Conservation (phyloP, 257 asterid species). For the Penstemon eatonii region DNA sequence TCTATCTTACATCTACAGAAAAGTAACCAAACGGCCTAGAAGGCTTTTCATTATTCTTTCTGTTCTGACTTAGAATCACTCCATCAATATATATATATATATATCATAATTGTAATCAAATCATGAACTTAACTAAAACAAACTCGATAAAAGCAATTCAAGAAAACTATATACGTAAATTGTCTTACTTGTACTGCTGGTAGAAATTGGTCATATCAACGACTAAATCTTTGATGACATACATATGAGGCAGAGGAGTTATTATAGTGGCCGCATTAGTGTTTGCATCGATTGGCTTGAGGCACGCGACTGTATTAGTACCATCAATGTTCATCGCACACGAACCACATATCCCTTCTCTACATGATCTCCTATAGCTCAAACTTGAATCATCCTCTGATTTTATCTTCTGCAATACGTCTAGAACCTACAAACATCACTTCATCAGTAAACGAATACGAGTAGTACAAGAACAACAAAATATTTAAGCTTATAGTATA, state of each 20-base stretch:
- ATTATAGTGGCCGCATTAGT: slow-evolving; percentile 46
- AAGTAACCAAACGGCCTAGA: no score
- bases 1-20: no score
- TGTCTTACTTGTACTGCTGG: slow-evolving; percentile 70
- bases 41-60: no score
- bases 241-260: slow-evolving; percentile 85
- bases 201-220: slow-evolving; percentile 77
- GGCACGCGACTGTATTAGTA: slow-evolving; percentile 73
- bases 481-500: no score
- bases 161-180: not conserved
- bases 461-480: no score
- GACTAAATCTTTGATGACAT: slow-evolving; percentile 74
- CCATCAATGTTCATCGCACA: slow-evolving; percentile 84
- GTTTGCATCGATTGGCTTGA: slow-evolving; percentile 59
- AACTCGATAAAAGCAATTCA: not conserved
- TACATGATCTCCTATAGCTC: slow-evolving; percentile 67
- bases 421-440: slow-evolving; percentile 48
- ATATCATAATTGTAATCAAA: no score
- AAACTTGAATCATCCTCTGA: slow-evolving; percentile 57
- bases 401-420: slow-evolving; percentile 69
- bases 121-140: not conserved
- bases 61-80: no score
- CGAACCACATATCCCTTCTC: slow-evolving; percentile 84
- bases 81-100: no score
- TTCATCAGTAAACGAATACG: not conserved